phyloP scores from a whole-genome alignment of 2,329 filamentous ascomycete species.

The Colletotrichum caudatum region DNA sequence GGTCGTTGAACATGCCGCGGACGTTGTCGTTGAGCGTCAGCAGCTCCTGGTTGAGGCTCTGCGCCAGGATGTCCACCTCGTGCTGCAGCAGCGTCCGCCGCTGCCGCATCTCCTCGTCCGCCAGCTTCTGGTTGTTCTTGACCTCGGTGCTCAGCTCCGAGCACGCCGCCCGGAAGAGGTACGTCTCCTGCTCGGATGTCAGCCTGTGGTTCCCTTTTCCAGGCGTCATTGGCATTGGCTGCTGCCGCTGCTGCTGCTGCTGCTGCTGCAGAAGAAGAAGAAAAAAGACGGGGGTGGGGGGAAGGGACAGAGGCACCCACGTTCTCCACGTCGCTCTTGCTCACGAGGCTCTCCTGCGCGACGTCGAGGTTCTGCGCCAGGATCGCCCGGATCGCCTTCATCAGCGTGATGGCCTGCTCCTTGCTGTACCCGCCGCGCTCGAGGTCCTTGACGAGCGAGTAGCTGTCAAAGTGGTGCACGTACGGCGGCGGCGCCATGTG shows the following conservation, averaged over 20 bases:
- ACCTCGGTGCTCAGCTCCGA: conserved; percentile 92
- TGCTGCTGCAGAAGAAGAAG: background rate
- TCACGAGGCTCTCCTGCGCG: conserved; percentile 83
- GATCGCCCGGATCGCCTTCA: conserved; percentile 89
- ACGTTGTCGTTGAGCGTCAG: conserved; percentile 86
- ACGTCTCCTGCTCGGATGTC: conserved; percentile 60
- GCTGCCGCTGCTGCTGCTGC: background rate
- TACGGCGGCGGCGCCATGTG: conserved; percentile 82
- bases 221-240: background rate
- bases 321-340: conserved; percentile 94
- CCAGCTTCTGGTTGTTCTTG: conserved; percentile 78
- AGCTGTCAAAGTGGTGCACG: conserved; percentile 97
- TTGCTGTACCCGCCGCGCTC: conserved; percentile 77
- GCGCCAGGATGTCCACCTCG: conserved; percentile 91
- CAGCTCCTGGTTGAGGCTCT: conserved; percentile 87
- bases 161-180: conserved; percentile 93
- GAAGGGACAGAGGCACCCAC: conserved; percentile 32
- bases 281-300: rapidly evolving
- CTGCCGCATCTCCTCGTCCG: conserved; percentile 84
- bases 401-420: conserved; percentile 82
- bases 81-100: conserved; percentile 90
- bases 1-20: conserved; percentile 96
- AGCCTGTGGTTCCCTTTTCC: background rate
- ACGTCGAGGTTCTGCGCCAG: conserved; percentile 84
- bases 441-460: conserved; percentile 86